A percentile compares a stretch with the other conserved stretches of the same genome.
Evolutionary conservation across 2,329 filamentous ascomycete genomes (phyloP).

Genomic region (Colletotrichum lindemuthianum): DNA sequence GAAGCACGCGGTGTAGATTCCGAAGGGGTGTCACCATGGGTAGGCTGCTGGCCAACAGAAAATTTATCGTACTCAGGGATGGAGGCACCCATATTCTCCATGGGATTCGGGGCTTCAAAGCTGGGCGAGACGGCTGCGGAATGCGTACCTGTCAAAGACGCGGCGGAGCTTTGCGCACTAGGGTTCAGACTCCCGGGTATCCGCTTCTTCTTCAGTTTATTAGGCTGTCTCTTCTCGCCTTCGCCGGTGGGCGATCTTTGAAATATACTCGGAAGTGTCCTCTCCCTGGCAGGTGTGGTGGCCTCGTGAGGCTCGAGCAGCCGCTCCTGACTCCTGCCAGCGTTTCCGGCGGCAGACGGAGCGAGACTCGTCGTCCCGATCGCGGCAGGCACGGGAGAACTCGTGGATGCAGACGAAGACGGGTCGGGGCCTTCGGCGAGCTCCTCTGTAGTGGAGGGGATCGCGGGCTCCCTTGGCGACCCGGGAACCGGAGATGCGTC

Average conservation of each 20-base stretch:
- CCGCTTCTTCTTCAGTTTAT: conserved; percentile 91
- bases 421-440: conserved; percentile 20
- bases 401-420: conserved; percentile 37
- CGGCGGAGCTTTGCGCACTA: conserved; percentile 90
- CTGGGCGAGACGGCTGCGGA: conserved; percentile 58
- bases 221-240: conserved; percentile 77
- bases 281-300: conserved; percentile 71
- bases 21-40: conserved; percentile 43
- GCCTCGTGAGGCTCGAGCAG: conserved; percentile 55
- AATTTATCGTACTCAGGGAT: conserved; percentile 35
- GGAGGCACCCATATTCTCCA: conserved; percentile 48
- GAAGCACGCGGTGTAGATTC: conserved; percentile 59
- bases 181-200: conserved; percentile 80
- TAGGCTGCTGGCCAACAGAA: conserved; percentile 11
- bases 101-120: conserved; percentile 56
- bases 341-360: conserved; percentile 43
- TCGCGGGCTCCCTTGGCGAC: conserved; percentile 51
- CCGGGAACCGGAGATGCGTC: conserved; percentile 41
- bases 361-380: conserved; percentile 41
- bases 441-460: conserved; percentile 37
- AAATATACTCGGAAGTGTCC: conserved; percentile 76
- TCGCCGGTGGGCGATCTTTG: conserved; percentile 72
- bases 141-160: conserved; percentile 68
- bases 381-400: conserved; percentile 41
- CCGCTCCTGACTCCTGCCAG: conserved; percentile 61